These are phyloP conservation scores for Trichoderma simmonsii DNA, from an alignment of 2,329 filamentous ascomycete species.

Conservation along the genomic window DNA sequence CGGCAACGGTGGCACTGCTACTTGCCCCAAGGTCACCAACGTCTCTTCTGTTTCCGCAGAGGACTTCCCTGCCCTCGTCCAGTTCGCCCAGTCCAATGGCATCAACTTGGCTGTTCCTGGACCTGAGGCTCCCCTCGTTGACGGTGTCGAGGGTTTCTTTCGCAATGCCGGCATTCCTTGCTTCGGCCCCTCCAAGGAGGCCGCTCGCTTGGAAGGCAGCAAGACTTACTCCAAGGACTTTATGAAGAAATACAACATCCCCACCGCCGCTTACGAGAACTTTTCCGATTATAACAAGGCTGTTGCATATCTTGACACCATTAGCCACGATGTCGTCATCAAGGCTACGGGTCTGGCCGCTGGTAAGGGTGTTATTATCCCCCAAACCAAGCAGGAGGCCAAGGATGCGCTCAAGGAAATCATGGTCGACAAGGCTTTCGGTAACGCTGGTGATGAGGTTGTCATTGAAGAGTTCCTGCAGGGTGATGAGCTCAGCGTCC, in stretches of 20 bases:
- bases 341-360: slow-evolving; percentile 91
- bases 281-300: slow-evolving; percentile 76
- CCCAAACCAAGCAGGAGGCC: slow-evolving; percentile 76
- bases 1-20: slow-evolving; percentile 84
- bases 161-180: slow-evolving; percentile 67
- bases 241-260: slow-evolving; percentile 87
- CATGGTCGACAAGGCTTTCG: slow-evolving; percentile 86
- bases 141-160: slow-evolving; percentile 84
- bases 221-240: slow-evolving; percentile 98
- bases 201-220: slow-evolving; percentile 89
- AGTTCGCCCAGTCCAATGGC: slow-evolving; percentile 67
- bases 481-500: slow-evolving; percentile 87
- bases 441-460: slow-evolving; percentile 80
- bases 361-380: slow-evolving; percentile 93
- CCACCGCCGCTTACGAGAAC: slow-evolving; percentile 87
- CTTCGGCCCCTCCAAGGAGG: slow-evolving; percentile 82
- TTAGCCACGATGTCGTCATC: slow-evolving; percentile 78
- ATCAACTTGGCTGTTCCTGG: slow-evolving; percentile 86
- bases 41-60: slow-evolving; percentile 64
- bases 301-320: slow-evolving; percentile 66
- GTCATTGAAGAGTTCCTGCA: slow-evolving; percentile 93
- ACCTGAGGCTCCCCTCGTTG: slow-evolving; percentile 90
- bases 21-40: slow-evolving; percentile 70
- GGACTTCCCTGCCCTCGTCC: slow-evolving; percentile 74
- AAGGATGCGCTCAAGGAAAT: slow-evolving; percentile 79